Percentiles rank a stretch among this genome's conserved stretches.
Evolutionary conservation across 352 stramenopile species (phyloP).

Genomic region (Pythium phragmiticola): DNA sequence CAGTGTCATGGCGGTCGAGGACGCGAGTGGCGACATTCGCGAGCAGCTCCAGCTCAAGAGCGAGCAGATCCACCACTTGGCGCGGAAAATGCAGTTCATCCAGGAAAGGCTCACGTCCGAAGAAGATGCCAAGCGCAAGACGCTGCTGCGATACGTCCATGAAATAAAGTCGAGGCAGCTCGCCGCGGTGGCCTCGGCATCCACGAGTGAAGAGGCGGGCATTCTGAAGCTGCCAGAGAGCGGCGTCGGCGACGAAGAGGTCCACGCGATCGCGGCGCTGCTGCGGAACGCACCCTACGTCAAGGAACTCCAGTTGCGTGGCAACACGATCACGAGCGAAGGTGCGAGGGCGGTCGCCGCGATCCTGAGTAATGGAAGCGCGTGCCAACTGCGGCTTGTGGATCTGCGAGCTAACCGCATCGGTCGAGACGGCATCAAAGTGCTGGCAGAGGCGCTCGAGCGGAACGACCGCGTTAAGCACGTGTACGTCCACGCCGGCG

Average conservation of each 20-base stretch:
- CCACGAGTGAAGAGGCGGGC: conserved; percentile 25
- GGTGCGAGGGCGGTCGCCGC: conserved; percentile 92
- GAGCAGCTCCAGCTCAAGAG: conserved; percentile 53
- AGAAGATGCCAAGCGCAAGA: conserved; percentile 95
- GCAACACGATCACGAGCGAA: conserved; percentile 91
- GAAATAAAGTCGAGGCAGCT: conserved; percentile 83
- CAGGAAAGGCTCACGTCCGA: conserved; percentile 87
- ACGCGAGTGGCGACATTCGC: conserved; percentile 51
- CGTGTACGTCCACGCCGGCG: conserved; percentile 95
- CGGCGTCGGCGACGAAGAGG: conserved; percentile 93
- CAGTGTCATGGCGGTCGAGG: conserved; percentile 70
- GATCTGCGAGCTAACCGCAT: conserved; percentile 93
- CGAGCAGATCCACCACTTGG: conserved; percentile 84
- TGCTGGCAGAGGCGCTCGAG: conserved; percentile 93
- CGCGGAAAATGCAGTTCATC: conserved; percentile 65
- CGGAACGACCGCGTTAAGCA: conserved; percentile 91
- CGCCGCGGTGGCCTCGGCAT: conserved; percentile 17
- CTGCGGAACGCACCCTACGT: conserved; percentile 89
- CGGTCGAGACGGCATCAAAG: conserved; percentile 88
- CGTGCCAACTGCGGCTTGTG: conserved; percentile 76
- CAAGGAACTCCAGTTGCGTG: conserved; percentile 91
- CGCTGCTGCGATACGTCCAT: conserved; percentile 93
- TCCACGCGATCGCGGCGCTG: conserved; percentile 93
- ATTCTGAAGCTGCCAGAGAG: conserved; percentile 86
- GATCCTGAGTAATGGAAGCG: conserved; percentile 74